Evolutionary conservation across 441 rosid species (phyloP).

Genomic region (Gossypium gossypioides): DNA sequence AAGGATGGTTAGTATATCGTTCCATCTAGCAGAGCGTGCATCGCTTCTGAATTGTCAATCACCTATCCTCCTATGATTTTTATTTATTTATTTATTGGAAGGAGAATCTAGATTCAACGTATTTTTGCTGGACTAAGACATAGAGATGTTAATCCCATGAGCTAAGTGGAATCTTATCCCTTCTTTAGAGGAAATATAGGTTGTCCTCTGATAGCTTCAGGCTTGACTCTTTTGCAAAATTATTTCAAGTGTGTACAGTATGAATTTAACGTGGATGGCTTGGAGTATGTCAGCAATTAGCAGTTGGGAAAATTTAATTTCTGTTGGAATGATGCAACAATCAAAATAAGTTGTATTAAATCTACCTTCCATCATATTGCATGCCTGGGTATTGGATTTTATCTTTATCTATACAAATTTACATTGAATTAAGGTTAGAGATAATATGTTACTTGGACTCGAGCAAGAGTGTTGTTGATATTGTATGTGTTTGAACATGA

Average conservation of each 20-base stretch:
- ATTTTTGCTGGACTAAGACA: neutral
- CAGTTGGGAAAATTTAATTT: neutral
- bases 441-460: neutral
- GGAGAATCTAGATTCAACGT: too few species aligned
- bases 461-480: neutral
- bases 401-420: neutral
- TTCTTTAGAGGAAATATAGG: neutral
- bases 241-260: neutral
- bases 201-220: neutral
- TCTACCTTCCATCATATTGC: neutral
- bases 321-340: neutral
- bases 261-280: neutral
- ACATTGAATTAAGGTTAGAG: neutral
- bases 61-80: neutral
- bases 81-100: neutral
- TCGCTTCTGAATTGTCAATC: neutral
- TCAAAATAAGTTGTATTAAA: neutral
- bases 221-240: neutral
- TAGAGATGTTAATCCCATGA: neutral
- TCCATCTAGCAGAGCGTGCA: neutral
- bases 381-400: neutral
- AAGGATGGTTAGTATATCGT: constrained; percentile 8
- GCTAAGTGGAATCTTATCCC: neutral
- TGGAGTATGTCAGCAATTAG: neutral
- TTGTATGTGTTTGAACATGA: neutral